Percentiles rank a stretch among this genome's conserved stretches.
Conservation (phyloP, 2,329 filamentous ascomycete genomes). For the Ceratocystis colombiana region DNA sequence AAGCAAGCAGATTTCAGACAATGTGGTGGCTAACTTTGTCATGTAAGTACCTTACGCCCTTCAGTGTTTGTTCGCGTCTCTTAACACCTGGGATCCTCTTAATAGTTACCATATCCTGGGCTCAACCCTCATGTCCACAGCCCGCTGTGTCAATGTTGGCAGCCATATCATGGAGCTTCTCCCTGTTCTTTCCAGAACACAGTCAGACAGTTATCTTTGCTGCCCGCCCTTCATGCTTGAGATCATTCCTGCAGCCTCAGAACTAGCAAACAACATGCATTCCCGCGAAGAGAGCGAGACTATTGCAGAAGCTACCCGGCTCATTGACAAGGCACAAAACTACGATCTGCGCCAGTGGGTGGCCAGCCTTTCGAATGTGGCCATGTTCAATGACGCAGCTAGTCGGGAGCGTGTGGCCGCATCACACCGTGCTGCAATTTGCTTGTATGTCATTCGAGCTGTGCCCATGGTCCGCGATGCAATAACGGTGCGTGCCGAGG, state of each 20-base stretch:
- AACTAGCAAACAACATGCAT: constrained; percentile 35
- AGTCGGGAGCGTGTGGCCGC: constrained; percentile 38
- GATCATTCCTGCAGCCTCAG: constrained; percentile 38
- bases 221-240: constrained; percentile 38
- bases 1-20: constrained; percentile 34
- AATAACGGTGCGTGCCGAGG: constrained; percentile 35
- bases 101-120: constrained; percentile 37
- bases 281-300: constrained; percentile 31
- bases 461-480: constrained; percentile 35
- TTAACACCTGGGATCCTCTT: too few relatives aligned
- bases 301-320: constrained; percentile 33
- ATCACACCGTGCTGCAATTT: constrained; percentile 40
- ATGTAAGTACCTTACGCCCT: constrained; percentile 32
- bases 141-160: constrained; percentile 35
- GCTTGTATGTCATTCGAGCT: constrained; percentile 40
- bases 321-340: constrained; percentile 36
- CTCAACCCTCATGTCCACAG: constrained; percentile 34
- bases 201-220: constrained; percentile 37
- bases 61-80: neutral
- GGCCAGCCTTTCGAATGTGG: constrained; percentile 32
- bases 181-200: constrained; percentile 36
- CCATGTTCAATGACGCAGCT: constrained; percentile 35
- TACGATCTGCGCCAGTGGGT: constrained; percentile 40
- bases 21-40: constrained; percentile 41
- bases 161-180: constrained; percentile 35